Percentiles rank a stretch among this genome's conserved stretches.
Conservation (phyloP, 108 stramenopile species). For the Aurantiochytrium sp. region DNA sequence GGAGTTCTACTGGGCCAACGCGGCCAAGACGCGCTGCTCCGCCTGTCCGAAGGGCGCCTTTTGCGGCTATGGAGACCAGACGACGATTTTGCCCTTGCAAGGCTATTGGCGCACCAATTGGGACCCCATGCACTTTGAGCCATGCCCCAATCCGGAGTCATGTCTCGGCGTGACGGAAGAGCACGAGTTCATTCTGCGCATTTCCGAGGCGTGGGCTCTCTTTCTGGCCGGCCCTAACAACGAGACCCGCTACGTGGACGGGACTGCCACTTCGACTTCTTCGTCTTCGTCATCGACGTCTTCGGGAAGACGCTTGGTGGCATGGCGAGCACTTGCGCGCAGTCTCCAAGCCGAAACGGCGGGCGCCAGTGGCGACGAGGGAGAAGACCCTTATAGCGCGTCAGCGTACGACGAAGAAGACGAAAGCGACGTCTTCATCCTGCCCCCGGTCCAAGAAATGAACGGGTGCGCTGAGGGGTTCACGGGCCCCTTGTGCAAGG, state of each 20-base stretch:
- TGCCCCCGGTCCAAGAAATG: neutral
- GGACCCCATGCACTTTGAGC: neutral
- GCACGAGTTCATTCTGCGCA: neutral
- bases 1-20: neutral
- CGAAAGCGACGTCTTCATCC: neutral
- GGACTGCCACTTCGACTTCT: neutral
- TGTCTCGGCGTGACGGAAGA: neutral
- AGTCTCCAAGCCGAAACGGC: too few species aligned
- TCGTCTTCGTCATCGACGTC: neutral
- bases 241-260: neutral
- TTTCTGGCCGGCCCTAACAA: neutral
- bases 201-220: neutral
- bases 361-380: too few species aligned
- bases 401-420: neutral
- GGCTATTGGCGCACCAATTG: constrained; percentile 4
- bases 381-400: too few species aligned
- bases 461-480: neutral
- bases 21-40: neutral
- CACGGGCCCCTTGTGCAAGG: neutral
- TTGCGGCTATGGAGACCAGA: neutral
- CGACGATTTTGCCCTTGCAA: neutral
- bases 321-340: neutral
- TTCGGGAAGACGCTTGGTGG: neutral
- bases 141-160: neutral
- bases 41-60: neutral